These are phyloP conservation scores for Colletotrichum echinochloae DNA, from an alignment of 2,329 filamentous ascomycete genomes.

Conservation along the genomic window DNA sequence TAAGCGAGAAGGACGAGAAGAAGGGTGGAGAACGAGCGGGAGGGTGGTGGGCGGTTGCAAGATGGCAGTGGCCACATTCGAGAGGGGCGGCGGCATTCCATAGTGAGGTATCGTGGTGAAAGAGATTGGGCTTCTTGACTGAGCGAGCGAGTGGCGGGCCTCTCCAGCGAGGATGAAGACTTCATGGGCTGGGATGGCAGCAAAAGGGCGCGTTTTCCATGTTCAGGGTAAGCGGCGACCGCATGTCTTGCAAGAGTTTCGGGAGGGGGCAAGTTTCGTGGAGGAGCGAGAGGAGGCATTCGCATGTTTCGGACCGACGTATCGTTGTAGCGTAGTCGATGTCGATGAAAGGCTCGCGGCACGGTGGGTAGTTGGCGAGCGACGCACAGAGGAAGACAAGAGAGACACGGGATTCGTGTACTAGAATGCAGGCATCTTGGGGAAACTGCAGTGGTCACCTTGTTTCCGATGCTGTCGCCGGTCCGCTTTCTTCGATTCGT, in stretches of 20 bases:
- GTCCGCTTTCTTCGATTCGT: conserved; percentile 8
- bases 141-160: conserved; percentile 26
- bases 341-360: conserved; percentile 17
- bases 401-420: conserved; percentile 21
- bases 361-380: neutral
- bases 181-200: conserved; percentile 38
- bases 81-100: conserved; percentile 15
- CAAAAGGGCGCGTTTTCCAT: conserved; percentile 38
- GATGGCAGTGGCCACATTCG: neutral
- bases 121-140: neutral
- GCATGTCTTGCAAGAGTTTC: conserved; percentile 37
- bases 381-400: conserved; percentile 21
- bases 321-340: conserved; percentile 4
- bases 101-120: conserved; percentile 14
- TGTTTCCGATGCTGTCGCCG: conserved; percentile 2
- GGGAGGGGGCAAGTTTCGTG: conserved; percentile 23
- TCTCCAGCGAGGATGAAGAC: conserved; percentile 30
- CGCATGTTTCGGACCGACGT: conserved; percentile 35
- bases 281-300: conserved; percentile 30
- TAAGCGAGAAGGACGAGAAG: conserved; percentile 55
- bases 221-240: conserved; percentile 16
- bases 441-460: conserved; percentile 26
- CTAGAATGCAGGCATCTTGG: conserved; percentile 41
- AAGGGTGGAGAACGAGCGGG: conserved; percentile 42
- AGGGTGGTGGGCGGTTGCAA: neutral